These are phyloP conservation scores for Spiromastix sp. DNA, from an alignment of 2,329 filamentous ascomycete species.

Conservation along the genomic window DNA sequence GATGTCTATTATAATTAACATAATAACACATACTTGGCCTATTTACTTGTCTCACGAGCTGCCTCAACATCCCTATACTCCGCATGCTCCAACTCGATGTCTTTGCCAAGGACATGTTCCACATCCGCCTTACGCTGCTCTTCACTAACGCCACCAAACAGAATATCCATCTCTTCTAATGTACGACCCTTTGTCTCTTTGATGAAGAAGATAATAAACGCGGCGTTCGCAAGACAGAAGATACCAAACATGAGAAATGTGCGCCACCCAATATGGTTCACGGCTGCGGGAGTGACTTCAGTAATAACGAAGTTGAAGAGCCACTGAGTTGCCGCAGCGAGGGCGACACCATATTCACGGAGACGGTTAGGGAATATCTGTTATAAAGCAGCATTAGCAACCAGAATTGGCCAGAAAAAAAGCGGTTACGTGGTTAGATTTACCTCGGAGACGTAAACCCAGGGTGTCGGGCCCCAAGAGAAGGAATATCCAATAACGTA, in stretches of 20 bases:
- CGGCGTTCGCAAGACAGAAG: slow-evolving; percentile 47
- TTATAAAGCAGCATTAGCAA: no score
- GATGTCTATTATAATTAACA: no score
- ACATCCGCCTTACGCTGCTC: slow-evolving; percentile 25
- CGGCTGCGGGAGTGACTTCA: slow-evolving; percentile 31
- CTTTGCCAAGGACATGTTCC: no score
- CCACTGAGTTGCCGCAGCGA: slow-evolving; percentile 36
- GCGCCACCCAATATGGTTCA: slow-evolving; percentile 41
- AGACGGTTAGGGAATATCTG: no score
- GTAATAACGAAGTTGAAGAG: slow-evolving; percentile 27
- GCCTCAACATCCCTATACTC: no score
- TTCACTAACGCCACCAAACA: no score
- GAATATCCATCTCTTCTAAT: slow-evolving; percentile 53
- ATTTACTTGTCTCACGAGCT: no score
- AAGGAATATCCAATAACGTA: slow-evolving; percentile 65
- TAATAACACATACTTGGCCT: no score
- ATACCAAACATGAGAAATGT: slow-evolving; percentile 61
- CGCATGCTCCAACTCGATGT: no score
- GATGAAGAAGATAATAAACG: slow-evolving; percentile 53
- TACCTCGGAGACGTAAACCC: slow-evolving; percentile 55
- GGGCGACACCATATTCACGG: no score
- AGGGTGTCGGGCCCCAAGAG: slow-evolving; percentile 63
- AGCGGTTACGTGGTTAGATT: slow-evolving; percentile 34
- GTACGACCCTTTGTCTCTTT: slow-evolving; percentile 59
- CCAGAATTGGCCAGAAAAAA: slow-evolving; percentile 61